Base-by-base conservation (phyloP, 1,284 basidiomycete species). In the Cystobasidium sp. region DNA sequence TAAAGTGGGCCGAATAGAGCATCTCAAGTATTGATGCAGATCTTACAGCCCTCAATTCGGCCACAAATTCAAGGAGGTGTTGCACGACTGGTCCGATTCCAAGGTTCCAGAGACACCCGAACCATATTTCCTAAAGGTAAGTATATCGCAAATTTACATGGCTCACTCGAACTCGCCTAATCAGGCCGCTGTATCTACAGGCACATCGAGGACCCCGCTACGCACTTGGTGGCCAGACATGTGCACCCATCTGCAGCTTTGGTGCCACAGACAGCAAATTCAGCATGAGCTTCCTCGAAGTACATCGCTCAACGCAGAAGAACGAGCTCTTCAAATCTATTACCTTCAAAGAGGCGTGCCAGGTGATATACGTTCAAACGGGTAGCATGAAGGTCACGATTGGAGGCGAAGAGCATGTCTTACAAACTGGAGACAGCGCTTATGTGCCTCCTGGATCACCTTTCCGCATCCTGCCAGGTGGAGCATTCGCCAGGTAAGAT, bases 121-220 rank as follows among this genome's bases (percentile, higher is more conserved):
- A 56, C 41, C 67, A 31, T 69, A 69, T 24, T 69, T 43, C 14
- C 39, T 69, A 12, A 69, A 69, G 67, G 62, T 65, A 24, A 12
- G 59, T 44, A 1, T 9, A 16, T 3, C 3, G 1, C 37, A 37
- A 9, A 4, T 4, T 16, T 43, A 24, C 24, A 10, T 39, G 56
- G 56, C 14, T 39, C 22, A 20, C 3, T 59, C 14, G 14, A 20
- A 1, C 3, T 12, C 12, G 9, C 3, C 20, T 56, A 3, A 56
- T 3, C 46, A 16, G 12, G 12, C 9, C 12, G 5, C 7, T 56
- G 12, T 56, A 12, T 20, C 12, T 5, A 59, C 37, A 62, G 59
- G 67, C 67, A 18, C 67, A 69, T 61, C 67, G 67, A 6, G 63
- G 63, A 66, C 39, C 44, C 8, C 63, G 63, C 8, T 66, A 52